Percentiles rank a stretch among this genome's conserved stretches.
Evolutionary conservation across 768 basidiomycete genomes (phyloP).

Genomic region (Pholiota microspora): DNA sequence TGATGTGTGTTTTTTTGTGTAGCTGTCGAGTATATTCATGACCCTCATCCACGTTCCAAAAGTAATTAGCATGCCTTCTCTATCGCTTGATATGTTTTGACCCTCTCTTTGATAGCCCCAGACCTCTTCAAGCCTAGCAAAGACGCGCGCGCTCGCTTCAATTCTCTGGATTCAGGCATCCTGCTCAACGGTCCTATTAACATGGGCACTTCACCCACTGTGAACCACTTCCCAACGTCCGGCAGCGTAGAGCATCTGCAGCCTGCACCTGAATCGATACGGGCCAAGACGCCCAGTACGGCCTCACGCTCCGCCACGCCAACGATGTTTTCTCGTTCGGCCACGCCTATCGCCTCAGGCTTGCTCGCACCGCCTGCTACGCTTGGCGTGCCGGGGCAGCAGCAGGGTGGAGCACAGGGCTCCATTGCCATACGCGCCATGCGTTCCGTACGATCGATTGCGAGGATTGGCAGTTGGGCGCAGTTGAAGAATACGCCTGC

Average conservation of each 20-base stretch:
- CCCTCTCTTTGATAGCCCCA: conserved; percentile 34
- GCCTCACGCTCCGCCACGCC: conserved; percentile 33
- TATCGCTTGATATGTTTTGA: background rate
- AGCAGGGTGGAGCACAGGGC: conserved; percentile 31
- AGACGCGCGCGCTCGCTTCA: conserved; percentile 52
- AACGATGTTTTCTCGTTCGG: conserved; percentile 4
- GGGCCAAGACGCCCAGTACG: conserved; percentile 3
- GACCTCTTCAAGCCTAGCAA: conserved; percentile 36
- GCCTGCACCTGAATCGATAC: background rate
- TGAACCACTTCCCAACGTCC: background rate
- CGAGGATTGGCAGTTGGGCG: conserved; percentile 72
- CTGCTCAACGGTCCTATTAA: conserved; percentile 30
- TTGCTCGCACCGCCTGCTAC: conserved; percentile 32
- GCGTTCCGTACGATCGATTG: conserved; percentile 69
- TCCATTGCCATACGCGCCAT: conserved; percentile 81
- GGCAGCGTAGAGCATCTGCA: background rate
- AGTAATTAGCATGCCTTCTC: conserved; percentile 26
- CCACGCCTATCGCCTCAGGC: conserved; percentile 32
- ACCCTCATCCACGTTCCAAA: conserved; percentile 35
- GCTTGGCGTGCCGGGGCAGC: conserved; percentile 9
- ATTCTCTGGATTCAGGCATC: conserved; percentile 53
- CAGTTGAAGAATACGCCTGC: conserved; percentile 41
- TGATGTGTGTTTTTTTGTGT: conserved; percentile 1
- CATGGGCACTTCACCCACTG: conserved; percentile 18
- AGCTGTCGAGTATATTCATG: conserved; percentile 24